Evolutionary conservation across 345 rosid genomes (phyloP).

Genomic region (Stellera chamaejasme): DNA sequence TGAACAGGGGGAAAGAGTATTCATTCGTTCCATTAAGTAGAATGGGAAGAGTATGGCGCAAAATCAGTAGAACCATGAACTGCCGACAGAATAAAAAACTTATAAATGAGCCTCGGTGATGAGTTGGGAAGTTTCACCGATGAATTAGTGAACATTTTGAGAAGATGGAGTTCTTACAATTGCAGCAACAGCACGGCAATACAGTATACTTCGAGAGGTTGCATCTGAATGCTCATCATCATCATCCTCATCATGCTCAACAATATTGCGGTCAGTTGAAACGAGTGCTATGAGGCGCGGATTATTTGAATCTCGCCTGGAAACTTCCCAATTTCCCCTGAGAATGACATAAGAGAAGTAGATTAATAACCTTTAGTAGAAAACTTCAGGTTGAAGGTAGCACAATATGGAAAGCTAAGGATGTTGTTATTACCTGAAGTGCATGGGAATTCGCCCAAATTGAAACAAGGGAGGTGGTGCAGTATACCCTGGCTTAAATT

Average conservation of each 20-base stretch:
- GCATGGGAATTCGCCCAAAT: constrained; percentile 62
- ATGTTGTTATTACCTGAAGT: constrained; percentile 41
- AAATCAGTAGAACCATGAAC: constrained; percentile 75
- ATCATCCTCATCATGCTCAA: constrained; percentile 32
- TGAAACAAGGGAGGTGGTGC: constrained; percentile 77
- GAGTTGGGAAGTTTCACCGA: neutral
- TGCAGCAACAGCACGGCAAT: constrained; percentile 54
- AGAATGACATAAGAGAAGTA: neutral
- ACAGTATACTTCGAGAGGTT: constrained; percentile 40
- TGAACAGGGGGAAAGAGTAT: constrained; percentile 43
- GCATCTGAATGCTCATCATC: constrained; percentile 47
- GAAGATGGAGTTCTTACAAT: constrained; percentile 32
- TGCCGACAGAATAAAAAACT: constrained; percentile 25
- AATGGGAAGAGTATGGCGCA: constrained; percentile 69
- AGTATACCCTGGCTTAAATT: constrained; percentile 75
- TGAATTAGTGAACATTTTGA: constrained; percentile 1
- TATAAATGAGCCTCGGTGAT: neutral
- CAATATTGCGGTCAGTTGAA: constrained; percentile 45
- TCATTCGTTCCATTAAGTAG: constrained; percentile 34
- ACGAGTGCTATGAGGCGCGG: constrained; percentile 64
- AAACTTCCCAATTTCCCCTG: constrained; percentile 78
- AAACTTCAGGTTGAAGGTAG: neutral
- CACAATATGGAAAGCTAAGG: neutral
- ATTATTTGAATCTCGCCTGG: constrained; percentile 38
- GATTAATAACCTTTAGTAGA: neutral